Percentiles rank a stretch among this genome's conserved stretches.
These are phyloP conservation scores for Ceratocystis lukuohia DNA, from an alignment of 2,329 filamentous ascomycete species.

Conservation along the genomic window DNA sequence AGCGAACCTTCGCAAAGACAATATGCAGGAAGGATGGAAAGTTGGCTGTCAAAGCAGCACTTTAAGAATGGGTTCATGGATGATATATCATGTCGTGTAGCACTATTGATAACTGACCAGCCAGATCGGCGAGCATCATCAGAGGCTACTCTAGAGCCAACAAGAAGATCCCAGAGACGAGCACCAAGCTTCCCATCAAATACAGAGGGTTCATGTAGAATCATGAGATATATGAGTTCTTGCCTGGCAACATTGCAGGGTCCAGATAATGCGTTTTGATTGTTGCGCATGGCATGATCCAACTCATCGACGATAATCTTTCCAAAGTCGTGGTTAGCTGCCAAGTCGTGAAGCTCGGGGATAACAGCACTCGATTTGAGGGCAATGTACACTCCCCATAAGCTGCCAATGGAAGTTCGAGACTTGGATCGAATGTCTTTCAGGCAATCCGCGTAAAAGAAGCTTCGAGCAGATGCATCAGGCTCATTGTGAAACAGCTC, in stretches of 20 bases:
- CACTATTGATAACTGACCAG: conserved; percentile 52
- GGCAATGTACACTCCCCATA: conserved; percentile 47
- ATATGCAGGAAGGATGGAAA: conserved; percentile 43
- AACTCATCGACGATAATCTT: conserved; percentile 51
- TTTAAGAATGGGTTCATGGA: conserved; percentile 43
- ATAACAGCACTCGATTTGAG: conserved; percentile 32
- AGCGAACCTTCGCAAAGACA: conserved; percentile 50
- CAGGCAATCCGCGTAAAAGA: conserved; percentile 54
- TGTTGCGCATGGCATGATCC: conserved; percentile 37
- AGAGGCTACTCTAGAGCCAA: conserved; percentile 49
- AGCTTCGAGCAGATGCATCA: conserved; percentile 40
- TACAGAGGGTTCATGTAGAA: conserved; percentile 46
- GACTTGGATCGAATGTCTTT: conserved; percentile 48
- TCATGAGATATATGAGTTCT: conserved; percentile 44
- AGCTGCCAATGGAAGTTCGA: conserved; percentile 32
- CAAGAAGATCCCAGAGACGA: conserved; percentile 57
- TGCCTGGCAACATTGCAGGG: conserved; percentile 39
- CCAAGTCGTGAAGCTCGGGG: conserved; percentile 43
- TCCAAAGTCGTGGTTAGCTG: conserved; percentile 47
- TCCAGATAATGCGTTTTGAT: conserved; percentile 33
- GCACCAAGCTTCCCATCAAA: conserved; percentile 49
- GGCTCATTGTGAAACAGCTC: conserved; percentile 46
- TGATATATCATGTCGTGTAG: conserved; percentile 27
- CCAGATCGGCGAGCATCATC: conserved; percentile 49
- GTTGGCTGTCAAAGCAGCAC: conserved; percentile 40